Evolutionary conservation across 495 filamentous ascomycete species (phyloP).

Genomic region (Penicillium coffeae): DNA sequence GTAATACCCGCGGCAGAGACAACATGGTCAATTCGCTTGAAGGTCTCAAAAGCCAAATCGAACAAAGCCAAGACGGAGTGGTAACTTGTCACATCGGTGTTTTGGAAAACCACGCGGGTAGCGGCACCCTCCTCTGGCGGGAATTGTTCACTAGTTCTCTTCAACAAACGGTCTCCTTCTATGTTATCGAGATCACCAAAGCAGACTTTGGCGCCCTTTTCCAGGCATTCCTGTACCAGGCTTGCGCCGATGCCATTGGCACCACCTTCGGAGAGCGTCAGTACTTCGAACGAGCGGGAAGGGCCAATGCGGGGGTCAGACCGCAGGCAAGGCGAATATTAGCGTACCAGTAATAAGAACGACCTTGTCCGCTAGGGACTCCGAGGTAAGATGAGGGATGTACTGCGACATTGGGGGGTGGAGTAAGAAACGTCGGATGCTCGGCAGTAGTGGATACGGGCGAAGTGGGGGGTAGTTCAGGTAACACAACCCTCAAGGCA

Average conservation of each 20-base stretch:
- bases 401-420: slow-evolving; percentile 22
- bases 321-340: too few relatives aligned
- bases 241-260: slow-evolving; percentile 54
- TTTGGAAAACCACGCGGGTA: slow-evolving; percentile 30
- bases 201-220: slow-evolving; percentile 43
- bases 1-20: slow-evolving; percentile 50
- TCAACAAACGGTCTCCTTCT: slow-evolving; percentile 24
- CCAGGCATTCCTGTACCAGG: slow-evolving; percentile 43
- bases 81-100: slow-evolving; percentile 46
- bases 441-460: slow-evolving; percentile 6
- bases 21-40: slow-evolving; percentile 49
- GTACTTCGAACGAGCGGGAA: too few relatives aligned
- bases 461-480: neutral
- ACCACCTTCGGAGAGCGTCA: slow-evolving; percentile 45
- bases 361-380: slow-evolving; percentile 37
- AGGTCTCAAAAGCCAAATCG: slow-evolving; percentile 41
- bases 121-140: slow-evolving; percentile 22
- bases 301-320: too few relatives aligned
- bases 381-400: slow-evolving; percentile 23
- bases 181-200: slow-evolving; percentile 41
- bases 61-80: slow-evolving; percentile 41
- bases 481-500: too few relatives aligned
- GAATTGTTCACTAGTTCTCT: slow-evolving; percentile 22
- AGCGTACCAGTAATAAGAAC: slow-evolving; percentile 47
- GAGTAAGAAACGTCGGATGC: neutral